Conservation (phyloP, 1,139 yeast species). For the Debaryomyces fabryi region DNA sequence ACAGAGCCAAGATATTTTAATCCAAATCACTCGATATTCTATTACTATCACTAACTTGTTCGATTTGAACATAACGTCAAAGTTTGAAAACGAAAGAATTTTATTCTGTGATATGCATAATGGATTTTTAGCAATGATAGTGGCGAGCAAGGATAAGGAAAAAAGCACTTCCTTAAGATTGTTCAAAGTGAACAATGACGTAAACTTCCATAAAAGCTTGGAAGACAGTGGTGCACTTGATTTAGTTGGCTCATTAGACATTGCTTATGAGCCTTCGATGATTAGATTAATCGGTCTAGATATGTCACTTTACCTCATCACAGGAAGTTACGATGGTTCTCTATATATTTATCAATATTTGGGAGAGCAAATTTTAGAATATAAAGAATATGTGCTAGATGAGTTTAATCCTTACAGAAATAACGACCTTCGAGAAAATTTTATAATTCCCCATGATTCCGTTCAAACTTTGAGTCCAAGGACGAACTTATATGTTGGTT, state of each 20-base stretch:
- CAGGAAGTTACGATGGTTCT: slow-evolving; percentile 28
- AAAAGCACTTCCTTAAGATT: slow-evolving; percentile 4
- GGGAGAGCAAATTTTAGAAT: neutral
- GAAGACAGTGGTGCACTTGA: slow-evolving; percentile 8
- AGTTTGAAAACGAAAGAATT: slow-evolving; percentile 15
- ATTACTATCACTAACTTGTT: slow-evolving; percentile 27
- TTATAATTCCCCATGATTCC: slow-evolving; percentile 25
- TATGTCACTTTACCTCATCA: slow-evolving; percentile 8
- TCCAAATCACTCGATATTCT: slow-evolving; percentile 36
- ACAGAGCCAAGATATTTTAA: slow-evolving; percentile 12
- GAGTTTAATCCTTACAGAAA: slow-evolving; percentile 11
- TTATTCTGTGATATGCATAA: slow-evolving; percentile 19
- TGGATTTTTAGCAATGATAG: slow-evolving; percentile 18
- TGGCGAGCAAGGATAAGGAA: slow-evolving; percentile 11
- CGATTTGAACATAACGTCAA: slow-evolving; percentile 10
- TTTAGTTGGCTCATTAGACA: slow-evolving; percentile 1
- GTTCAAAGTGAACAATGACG: neutral
- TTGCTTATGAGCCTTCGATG: slow-evolving; percentile 23
- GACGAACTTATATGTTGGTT: slow-evolving; percentile 27
- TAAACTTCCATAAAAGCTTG: slow-evolving; percentile 4
- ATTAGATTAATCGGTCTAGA: slow-evolving; percentile 15
- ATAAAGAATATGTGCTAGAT: slow-evolving; percentile 7
- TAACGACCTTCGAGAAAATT: slow-evolving; percentile 7
- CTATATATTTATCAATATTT: slow-evolving; percentile 12
- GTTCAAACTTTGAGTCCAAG: slow-evolving; percentile 2